Evolutionary conservation across 1,284 basidiomycete genomes (phyloP).

Genomic region (Papiliotrema terrestris): DNA sequence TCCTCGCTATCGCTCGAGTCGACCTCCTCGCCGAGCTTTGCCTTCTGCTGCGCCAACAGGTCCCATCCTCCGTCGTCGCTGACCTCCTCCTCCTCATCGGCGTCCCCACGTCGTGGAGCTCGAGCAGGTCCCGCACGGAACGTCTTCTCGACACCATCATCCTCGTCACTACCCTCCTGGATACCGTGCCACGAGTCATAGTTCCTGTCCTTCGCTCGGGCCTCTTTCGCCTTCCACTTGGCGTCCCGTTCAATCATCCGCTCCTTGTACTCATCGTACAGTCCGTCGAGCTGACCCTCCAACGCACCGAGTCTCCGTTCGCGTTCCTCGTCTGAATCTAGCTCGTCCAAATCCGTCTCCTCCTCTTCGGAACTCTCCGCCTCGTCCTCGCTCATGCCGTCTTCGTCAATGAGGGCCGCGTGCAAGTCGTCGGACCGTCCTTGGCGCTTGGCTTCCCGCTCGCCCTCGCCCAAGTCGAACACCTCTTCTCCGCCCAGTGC

Average conservation of each 20-base stretch:
- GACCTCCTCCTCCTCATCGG: conserved; percentile 57
- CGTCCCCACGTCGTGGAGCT: conserved; percentile 27
- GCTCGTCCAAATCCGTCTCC: conserved; percentile 54
- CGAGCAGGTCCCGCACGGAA: conserved; percentile 24
- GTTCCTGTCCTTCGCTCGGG: conserved; percentile 68
- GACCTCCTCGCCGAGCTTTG: conserved; percentile 54
- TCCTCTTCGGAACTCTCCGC: conserved; percentile 43
- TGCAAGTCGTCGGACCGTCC: conserved; percentile 49
- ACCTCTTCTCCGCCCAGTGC: conserved; percentile 66
- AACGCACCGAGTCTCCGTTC: conserved; percentile 63
- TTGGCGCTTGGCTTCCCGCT: conserved; percentile 53
- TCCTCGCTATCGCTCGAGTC: conserved; percentile 49
- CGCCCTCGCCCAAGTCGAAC: conserved; percentile 72
- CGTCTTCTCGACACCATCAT: conserved; percentile 46
- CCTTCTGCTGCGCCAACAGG: conserved; percentile 62
- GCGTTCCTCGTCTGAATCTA: conserved; percentile 68
- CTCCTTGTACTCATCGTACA: conserved; percentile 85
- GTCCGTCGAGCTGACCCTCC: conserved; percentile 78
- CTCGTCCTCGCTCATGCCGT: conserved; percentile 43
- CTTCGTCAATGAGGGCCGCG: conserved; percentile 53
- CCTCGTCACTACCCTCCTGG: conserved; percentile 41
- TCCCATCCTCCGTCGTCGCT: conserved; percentile 70
- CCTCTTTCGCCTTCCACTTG: conserved; percentile 84
- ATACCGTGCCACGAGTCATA: conserved; percentile 75
- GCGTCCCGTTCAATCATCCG: conserved; percentile 79